phyloP scores from a whole-genome alignment of 345 rosid genomes.

The Trapa bicornis region DNA sequence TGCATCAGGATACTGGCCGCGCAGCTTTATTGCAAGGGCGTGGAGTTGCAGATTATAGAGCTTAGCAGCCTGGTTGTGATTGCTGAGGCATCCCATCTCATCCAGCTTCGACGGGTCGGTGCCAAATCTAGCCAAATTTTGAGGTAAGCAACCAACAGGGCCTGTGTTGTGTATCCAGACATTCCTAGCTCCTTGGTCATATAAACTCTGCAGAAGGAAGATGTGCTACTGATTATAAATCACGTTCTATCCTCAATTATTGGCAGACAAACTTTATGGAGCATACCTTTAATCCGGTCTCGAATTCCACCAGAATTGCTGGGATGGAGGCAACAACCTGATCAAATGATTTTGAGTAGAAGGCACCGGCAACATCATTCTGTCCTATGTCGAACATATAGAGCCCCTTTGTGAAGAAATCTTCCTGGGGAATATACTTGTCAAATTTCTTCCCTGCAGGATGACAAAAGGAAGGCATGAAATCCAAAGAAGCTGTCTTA shows the following conservation, averaged over 20 bases:
- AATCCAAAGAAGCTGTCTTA: neutral
- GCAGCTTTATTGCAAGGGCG: slow-evolving; percentile 51
- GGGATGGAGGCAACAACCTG: slow-evolving; percentile 76
- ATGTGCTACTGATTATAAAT: neutral
- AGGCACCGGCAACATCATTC: slow-evolving; percentile 94
- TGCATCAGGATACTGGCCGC: slow-evolving; percentile 24
- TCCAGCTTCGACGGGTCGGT: slow-evolving; percentile 78
- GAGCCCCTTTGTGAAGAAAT: slow-evolving; percentile 51
- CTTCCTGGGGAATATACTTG: slow-evolving; percentile 55
- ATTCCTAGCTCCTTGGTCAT: slow-evolving; percentile 78
- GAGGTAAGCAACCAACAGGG: slow-evolving; percentile 88
- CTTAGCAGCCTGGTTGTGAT: slow-evolving; percentile 80
- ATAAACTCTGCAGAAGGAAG: slow-evolving; percentile 31
- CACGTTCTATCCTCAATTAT: neutral
- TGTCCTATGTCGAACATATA: slow-evolving; percentile 93
- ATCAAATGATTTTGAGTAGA: slow-evolving; percentile 39
- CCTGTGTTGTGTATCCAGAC: slow-evolving; percentile 94
- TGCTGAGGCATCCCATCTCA: slow-evolving; percentile 61
- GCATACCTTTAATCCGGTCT: slow-evolving; percentile 54
- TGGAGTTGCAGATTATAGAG: slow-evolving; percentile 84
- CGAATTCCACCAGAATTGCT: slow-evolving; percentile 49
- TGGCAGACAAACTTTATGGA: neutral
- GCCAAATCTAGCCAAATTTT: slow-evolving; percentile 79
- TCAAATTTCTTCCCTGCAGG: slow-evolving; percentile 36
- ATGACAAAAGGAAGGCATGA: neutral